Base-by-base conservation (phyloP, 1,284 basidiomycete genomes). In the Coniferiporia weirii region DNA sequence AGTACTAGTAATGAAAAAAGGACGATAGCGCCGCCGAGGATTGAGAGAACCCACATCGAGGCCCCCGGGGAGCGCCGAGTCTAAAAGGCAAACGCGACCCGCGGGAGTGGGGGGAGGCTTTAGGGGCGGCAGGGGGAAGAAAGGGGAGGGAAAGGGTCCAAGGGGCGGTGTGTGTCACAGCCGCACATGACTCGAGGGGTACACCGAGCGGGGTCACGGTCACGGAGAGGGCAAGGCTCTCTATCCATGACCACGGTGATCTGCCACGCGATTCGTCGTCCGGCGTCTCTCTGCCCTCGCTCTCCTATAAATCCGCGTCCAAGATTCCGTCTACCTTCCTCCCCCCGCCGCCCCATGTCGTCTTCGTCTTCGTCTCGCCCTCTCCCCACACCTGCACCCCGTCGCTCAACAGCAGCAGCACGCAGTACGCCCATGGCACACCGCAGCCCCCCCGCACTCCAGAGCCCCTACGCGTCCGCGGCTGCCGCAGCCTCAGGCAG, bases 231-330 rank as follows among this genome's bases (percentile, higher is more conserved):
- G 36, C 22, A n/a, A n/a, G n/a, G n/a, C 50, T 20, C 50, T 32
- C 27, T 27, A 27, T 27, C 27, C 27, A 27, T 27, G 27, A 27
- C 27, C 27, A 27, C 27, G 27, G 27, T 46, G 55, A 58, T 49
- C 52, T 47, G 10, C 54, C 44, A 51, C 45, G 56, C 54, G 46
- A 52, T 13, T 63, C 63, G 64, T 55, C 63, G 65, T 64, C 61
- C 63, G 64, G 63, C 64, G 63, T 63, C 63, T 55, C 59, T 59
- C 52, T 68, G 67, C 64, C 66, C 60, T 61, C 65, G 65, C 60
- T 60, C 59, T 3, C 22, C 65, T 71, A 73, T 72, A 70, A 72
- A 73, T 70, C 66, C 66, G 57, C 63, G 43, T 60, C 59, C 5
- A 3, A 2, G 3, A 3, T 27, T 54, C 62, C 64, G 58, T 60